Conservation (phyloP, 257 asterid genomes). For the Solanum medicagineum region DNA sequence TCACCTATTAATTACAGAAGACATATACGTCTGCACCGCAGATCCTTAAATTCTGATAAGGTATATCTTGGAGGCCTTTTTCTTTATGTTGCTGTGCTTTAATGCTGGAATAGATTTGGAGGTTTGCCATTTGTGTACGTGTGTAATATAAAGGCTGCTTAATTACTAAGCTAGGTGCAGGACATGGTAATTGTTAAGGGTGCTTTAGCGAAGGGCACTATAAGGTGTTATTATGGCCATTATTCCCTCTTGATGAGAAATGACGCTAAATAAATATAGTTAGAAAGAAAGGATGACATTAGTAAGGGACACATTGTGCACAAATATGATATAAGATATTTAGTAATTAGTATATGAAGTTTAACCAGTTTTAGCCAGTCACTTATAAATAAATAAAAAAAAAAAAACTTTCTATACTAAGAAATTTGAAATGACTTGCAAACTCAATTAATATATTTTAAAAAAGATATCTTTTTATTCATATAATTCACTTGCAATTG, state of each 20-base stretch:
- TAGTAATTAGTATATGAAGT: neutral
- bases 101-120: neutral
- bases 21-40: constrained; percentile 81
- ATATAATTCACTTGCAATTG: neutral
- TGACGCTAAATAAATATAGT: neutral
- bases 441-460: neutral
- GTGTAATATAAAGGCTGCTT: neutral
- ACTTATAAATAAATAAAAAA: neutral
- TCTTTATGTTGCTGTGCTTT: neutral
- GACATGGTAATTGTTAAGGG: neutral
- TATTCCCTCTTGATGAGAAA: neutral
- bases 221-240: neutral
- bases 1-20: constrained; percentile 83
- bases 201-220: neutral
- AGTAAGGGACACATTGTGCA: neutral
- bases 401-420: neutral
- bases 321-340: neutral
- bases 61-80: constrained; percentile 19
- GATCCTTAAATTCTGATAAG: constrained; percentile 65
- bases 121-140: neutral
- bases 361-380: neutral
- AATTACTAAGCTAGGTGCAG: neutral
- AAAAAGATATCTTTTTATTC: neutral
- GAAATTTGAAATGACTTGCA: neutral
- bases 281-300: neutral